Evolutionary conservation across 2,329 filamentous ascomycete genomes (phyloP), one percentile per base, ranked within the genome.

Genomic region (Coniochaeta hoffmannii): DNA sequence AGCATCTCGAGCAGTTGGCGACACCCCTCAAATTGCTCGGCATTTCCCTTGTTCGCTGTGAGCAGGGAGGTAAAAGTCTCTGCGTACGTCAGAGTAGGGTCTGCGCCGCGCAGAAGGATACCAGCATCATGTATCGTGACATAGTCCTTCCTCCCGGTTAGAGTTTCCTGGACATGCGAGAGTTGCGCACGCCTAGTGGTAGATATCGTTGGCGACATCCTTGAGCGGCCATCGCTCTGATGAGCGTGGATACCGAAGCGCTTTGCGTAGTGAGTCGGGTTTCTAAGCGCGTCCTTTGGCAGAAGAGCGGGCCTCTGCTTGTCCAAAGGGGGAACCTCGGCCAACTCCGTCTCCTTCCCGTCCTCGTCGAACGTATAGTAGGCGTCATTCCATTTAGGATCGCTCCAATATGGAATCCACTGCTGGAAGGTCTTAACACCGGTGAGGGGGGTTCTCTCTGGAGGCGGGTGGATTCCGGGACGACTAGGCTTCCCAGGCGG

Each of bases 261-360:
- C n/a, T 17, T 34, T 4, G 57, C 57, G 38, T 55, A 59, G 17
- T 31, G 26, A 22, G 55, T 59, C 9, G 57, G 57, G 9, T 57
- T 57, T n/a, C 41, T 50, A 4, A 10, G 15, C 9, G 6, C 28
- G 52, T 59, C 57, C 4, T 36, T 9, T 10, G 53, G 50, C 3
- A 55, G 53, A 5, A 59, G 30, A 35, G 57, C 57, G 24, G 57
- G 57, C 17, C 57, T 55, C 49, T 46, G n/a, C 15, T 12, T 35
- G 14, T 53, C 49, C 49, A 31, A 19, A 3, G 28, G 17, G 24
- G 17, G 28, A 15, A 34, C 19, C 15, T 50, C 22, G 24, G 32
- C 28, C 30, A 26, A 19, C 4, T 50, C 15, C 26, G 19, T 34
- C 28, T 26, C 14, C 3, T 3, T 15, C 6, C 49, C 49, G 11